Evolutionary conservation across 352 stramenopile species (phyloP).

Genomic region (Nannochloropsis limnetica): DNA sequence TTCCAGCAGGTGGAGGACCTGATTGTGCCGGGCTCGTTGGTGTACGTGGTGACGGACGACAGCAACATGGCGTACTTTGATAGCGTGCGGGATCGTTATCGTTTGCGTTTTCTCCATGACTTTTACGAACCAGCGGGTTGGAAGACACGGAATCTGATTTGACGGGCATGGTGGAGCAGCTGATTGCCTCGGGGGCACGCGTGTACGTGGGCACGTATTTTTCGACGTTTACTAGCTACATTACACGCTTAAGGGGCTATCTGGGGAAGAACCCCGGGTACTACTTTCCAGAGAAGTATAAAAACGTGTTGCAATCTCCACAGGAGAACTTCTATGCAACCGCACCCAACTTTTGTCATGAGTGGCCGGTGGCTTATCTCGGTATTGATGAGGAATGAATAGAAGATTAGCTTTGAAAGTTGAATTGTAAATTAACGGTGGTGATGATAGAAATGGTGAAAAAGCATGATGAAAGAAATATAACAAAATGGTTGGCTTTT

Average conservation of each 20-base stretch:
- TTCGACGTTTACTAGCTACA: slow-evolving; percentile 67
- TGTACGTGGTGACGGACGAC: slow-evolving; percentile 64
- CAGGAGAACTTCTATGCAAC: background rate
- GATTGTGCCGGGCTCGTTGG: slow-evolving; percentile 50
- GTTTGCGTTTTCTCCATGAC: slow-evolving; percentile 63
- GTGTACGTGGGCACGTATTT: slow-evolving; percentile 62
- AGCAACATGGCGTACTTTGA: slow-evolving; percentile 62
- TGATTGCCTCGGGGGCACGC: slow-evolving; percentile 55
- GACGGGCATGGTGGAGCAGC: slow-evolving; percentile 67
- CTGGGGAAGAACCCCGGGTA: slow-evolving; percentile 28
- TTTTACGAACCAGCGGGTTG: slow-evolving; percentile 55
- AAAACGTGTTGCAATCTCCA: slow-evolving; percentile 3
- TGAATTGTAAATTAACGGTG: background rate
- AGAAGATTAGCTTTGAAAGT: background rate
- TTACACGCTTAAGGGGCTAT: slow-evolving; percentile 65
- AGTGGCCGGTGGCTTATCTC: background rate
- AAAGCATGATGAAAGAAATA: too few species aligned
- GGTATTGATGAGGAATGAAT: background rate
- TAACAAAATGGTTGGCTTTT: too few species aligned
- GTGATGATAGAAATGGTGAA: too few species aligned
- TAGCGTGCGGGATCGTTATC: slow-evolving; percentile 53
- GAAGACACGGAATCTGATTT: slow-evolving; percentile 60
- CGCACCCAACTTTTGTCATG: background rate
- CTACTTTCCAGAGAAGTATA: background rate
- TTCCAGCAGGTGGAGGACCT: slow-evolving; percentile 58